A percentile compares a stretch with the other conserved stretches of the same genome.
These are phyloP conservation scores for Onygenales sp. DNA, from an alignment of 2,329 filamentous ascomycete species.

Conservation along the genomic window DNA sequence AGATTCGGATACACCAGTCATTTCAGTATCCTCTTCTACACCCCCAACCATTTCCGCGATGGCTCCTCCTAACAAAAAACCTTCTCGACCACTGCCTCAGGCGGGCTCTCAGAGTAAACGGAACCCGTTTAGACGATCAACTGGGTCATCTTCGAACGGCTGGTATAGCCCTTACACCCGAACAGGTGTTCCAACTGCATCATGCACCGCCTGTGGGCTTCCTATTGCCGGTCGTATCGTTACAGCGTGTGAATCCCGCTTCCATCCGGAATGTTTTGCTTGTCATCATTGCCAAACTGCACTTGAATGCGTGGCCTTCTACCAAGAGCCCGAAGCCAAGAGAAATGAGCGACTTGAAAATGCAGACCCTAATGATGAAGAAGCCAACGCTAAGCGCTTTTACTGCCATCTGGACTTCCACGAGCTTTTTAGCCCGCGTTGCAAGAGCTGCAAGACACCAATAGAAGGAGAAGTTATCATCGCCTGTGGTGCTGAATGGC, in stretches of 20 bases:
- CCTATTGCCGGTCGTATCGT: conserved; percentile 88
- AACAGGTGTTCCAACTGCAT: conserved; percentile 51
- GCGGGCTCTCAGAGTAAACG: conserved; percentile 9
- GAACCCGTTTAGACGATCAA: not conserved
- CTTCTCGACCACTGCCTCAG: conserved; percentile 12
- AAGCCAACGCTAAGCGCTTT: conserved; percentile 59
- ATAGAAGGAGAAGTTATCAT: conserved; percentile 93
- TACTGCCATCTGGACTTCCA: conserved; percentile 99
- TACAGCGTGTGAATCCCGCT: conserved; percentile 69
- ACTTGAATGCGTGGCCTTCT: conserved; percentile 93
- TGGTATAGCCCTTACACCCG: conserved; percentile 35
- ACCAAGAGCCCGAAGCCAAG: conserved; percentile 71
- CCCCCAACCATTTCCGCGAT: conserved; percentile 22
- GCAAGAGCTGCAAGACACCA: conserved; percentile 91
- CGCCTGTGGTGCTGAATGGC: conserved; percentile 91
- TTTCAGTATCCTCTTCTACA: conserved; percentile 10
- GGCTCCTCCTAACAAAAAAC: conserved; percentile 9
- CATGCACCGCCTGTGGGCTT: conserved; percentile 73
- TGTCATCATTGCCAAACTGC: conserved; percentile 81
- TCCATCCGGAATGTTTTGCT: conserved; percentile 87
- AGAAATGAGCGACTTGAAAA: conserved; percentile 62
- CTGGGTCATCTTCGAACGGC: conserved; percentile 15
- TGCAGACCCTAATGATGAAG: conserved; percentile 52
- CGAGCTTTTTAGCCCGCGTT: conserved; percentile 82
- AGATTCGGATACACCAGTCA: conserved; percentile 12